These are phyloP conservation scores for Hyphochytrium catenoides DNA, from an alignment of 352 stramenopile genomes.

Conservation along the genomic window DNA sequence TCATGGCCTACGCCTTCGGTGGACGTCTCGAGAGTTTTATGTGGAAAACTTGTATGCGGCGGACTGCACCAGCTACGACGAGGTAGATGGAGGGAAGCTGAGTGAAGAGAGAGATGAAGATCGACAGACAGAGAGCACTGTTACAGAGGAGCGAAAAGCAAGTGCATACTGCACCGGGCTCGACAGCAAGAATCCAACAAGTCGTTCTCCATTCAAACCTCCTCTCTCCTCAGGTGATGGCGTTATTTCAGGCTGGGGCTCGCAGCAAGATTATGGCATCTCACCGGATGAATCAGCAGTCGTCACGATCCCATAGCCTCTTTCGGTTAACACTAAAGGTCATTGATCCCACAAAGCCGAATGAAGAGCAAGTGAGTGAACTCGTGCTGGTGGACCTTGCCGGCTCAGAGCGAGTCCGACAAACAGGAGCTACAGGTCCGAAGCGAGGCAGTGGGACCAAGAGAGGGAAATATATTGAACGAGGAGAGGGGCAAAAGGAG, in stretches of 20 bases:
- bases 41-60: conserved; percentile 23
- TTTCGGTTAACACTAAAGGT: too few relatives aligned
- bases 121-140: too few relatives aligned
- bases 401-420: conserved; percentile 26
- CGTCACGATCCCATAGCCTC: conserved; percentile 23
- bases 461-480: background rate
- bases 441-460: background rate
- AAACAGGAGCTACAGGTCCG: conserved; percentile 19
- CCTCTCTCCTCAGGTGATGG: conserved; percentile 9
- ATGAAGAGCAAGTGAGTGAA: background rate
- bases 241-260: conserved; percentile 24
- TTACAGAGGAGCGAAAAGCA: too few relatives aligned
- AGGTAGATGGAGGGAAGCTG: conserved; percentile 5
- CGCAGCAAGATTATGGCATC: conserved; percentile 33
- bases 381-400: conserved; percentile 24
- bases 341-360: too few relatives aligned
- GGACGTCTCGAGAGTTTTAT: conserved; percentile 24
- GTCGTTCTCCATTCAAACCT: too few relatives aligned
- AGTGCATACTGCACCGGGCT: too few relatives aligned
- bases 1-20: conserved; percentile 19
- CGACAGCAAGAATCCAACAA: too few relatives aligned
- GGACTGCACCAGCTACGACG: conserved; percentile 16
- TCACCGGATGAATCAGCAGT: conserved; percentile 23
- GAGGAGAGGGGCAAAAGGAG: too few relatives aligned
- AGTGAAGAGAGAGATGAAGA: too few relatives aligned